Base-by-base conservation (phyloP, 1,284 basidiomycete species). In the Marasmius oreades region DNA sequence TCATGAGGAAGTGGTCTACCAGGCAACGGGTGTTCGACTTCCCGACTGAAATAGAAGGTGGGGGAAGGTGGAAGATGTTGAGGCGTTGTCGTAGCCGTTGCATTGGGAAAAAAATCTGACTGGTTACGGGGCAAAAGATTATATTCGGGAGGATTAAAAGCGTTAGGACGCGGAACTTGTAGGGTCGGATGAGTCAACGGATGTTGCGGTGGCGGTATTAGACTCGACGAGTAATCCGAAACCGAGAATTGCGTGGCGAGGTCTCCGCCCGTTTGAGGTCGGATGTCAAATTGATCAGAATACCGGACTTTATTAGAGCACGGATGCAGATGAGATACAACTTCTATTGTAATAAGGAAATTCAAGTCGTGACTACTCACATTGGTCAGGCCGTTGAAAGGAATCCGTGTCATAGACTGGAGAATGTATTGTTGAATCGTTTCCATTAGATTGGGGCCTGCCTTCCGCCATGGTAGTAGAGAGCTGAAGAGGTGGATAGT, bases 341-440 rank as follows among this genome's bases (percentile, higher is more conserved):
- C 33, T 51, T 28, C 28, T 55, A 51, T 42, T 28, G 67, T 70
- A 72, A 69, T 69, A 68, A 72, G 67, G 70, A 69, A 66, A 73
- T 70, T 68, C 28, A 31, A 10, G 10, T 5, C 4, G 28, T 31
- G 28, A 31, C 28, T 67, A 75, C 78, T 72, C 69, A 79, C 76
- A 72, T 71, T 70, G 74, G 73, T 75, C 71, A 48, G 70, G 65
- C 60, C 76, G 71, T 64, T 74, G 71, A 68, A 80, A 83, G 39
- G 76, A 71, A 20, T 20, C 20, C 39, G 76, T 69, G 61, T 77
- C 78, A 70, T 81, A 84, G 58, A 81, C 78, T 64, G 86, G 86
- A 2, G 86, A 88, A 65, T 86, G 85, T 28, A 87, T 69, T 60
- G 82, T 84, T 55, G 86, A 88, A 65, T 84, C 82, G 65, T 86